Conservation (phyloP, 202 grass and related monocot species). For the Digitaria exilis region DNA sequence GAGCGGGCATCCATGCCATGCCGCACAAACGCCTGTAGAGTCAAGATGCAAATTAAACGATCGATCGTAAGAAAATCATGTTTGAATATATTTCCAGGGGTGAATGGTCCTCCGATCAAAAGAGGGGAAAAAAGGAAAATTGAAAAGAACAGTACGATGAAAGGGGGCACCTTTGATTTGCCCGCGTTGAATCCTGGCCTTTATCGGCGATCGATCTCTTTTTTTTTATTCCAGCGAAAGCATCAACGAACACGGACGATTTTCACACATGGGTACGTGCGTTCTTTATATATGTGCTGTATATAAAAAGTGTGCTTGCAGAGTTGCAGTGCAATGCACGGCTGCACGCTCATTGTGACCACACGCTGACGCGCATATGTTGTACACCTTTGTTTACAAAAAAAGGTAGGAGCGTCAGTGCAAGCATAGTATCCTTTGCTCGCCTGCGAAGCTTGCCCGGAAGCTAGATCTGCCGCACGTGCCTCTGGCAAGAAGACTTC, state of each 20-base stretch:
- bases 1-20: no score
- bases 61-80: no score
- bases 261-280: not conserved
- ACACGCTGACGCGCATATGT: not conserved
- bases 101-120: not conserved
- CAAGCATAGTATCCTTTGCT: slow-evolving; percentile 26
- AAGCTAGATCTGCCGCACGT: slow-evolving; percentile 29
- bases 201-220: not conserved
- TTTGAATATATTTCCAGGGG: no score
- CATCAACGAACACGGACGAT: not conserved
- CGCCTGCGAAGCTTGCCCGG: slow-evolving; percentile 3
- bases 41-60: no score
- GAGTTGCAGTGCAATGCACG: no score
- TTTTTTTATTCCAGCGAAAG: not conserved
- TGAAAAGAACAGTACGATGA: not conserved
- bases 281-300: not conserved
- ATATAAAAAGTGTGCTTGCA: not conserved
- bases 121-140: not conserved
- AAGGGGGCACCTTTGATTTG: not conserved
- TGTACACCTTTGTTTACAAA: not conserved
- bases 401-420: not conserved
- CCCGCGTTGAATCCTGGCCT: not conserved
- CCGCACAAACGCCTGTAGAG: no score
- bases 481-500: slow-evolving; percentile 12
- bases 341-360: not conserved